phyloP scores from a whole-genome alignment of 257 asterid genomes.

The Penstemon barbatus region DNA sequence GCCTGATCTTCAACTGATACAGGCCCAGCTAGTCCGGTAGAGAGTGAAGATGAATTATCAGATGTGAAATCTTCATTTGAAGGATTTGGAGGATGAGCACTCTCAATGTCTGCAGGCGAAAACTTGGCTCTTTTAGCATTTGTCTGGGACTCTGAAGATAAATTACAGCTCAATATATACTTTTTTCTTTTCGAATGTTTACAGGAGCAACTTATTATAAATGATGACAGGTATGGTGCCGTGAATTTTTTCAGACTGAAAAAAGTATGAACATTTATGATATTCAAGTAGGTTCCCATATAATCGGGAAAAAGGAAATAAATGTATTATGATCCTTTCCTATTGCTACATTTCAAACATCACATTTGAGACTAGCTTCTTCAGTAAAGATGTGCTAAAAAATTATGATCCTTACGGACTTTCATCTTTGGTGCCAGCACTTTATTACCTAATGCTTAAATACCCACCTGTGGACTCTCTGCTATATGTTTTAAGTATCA shows the following conservation, averaged over 20 bases:
- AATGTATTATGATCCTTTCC: background rate
- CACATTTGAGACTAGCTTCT: background rate
- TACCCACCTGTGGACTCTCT: background rate
- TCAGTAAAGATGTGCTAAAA: background rate
- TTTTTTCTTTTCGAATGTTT: background rate
- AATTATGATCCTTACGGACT: background rate
- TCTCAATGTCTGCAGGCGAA: slow-evolving; percentile 29
- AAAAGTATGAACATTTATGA: no score
- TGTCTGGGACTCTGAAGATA: slow-evolving; percentile 26
- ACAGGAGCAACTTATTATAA: background rate
- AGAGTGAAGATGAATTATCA: slow-evolving; percentile 9
- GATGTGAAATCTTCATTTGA: slow-evolving; percentile 20
- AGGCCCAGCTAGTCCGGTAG: slow-evolving; percentile 23
- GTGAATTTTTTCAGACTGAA: no score
- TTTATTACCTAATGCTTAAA: background rate
- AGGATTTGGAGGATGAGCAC: slow-evolving; percentile 28
- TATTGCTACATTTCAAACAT: background rate
- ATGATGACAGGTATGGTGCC: background rate
- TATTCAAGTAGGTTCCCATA: no score
- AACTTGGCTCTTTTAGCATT: slow-evolving; percentile 43
- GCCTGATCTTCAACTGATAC: slow-evolving; percentile 24
- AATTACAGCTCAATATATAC: background rate
- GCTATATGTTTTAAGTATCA: background rate
- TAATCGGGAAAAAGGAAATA: background rate
- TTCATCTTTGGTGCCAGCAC: background rate